These are phyloP conservation scores for Cantharellus anzutake DNA, from an alignment of 768 basidiomycete genomes.

Conservation along the genomic window DNA sequence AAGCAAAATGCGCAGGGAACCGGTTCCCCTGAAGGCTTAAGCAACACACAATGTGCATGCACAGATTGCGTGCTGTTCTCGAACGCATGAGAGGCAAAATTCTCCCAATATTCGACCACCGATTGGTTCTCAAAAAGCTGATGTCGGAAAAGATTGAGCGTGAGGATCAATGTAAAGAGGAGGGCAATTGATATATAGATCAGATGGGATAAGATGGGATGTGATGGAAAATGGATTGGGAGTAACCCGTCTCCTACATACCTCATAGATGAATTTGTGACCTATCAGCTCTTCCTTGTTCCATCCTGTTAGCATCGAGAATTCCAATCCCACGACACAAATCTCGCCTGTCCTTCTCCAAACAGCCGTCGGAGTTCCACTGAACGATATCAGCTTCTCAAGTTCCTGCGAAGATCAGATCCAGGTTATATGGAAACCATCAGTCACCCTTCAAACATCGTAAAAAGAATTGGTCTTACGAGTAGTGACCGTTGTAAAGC, in stretches of 20 bases:
- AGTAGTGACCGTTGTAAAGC: slow-evolving; percentile 88
- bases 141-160: slow-evolving; percentile 1
- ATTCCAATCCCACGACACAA: slow-evolving; percentile 89
- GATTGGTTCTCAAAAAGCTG: slow-evolving; percentile 92
- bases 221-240: not conserved
- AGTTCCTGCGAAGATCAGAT: slow-evolving; percentile 44
- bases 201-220: not conserved
- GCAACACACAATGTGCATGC: slow-evolving; percentile 76
- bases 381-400: slow-evolving; percentile 91
- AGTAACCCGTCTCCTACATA: slow-evolving; percentile 5
- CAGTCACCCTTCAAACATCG: not conserved
- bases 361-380: slow-evolving; percentile 90
- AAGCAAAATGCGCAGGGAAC: slow-evolving; percentile 91
- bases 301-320: slow-evolving; percentile 88
- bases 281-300: slow-evolving; percentile 60
- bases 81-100: slow-evolving; percentile 91
- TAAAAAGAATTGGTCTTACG: slow-evolving; percentile 21
- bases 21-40: slow-evolving; percentile 68
- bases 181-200: not conserved
- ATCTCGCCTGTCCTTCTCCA: slow-evolving; percentile 99
- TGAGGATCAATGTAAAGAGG: not conserved
- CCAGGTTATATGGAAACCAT: not conserved
- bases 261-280: slow-evolving; percentile 31
- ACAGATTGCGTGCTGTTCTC: slow-evolving; percentile 94
- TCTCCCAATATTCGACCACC: slow-evolving; percentile 91